These are phyloP conservation scores for Elsinoe batatas DNA, from an alignment of 2,329 filamentous ascomycete species.

Conservation along the genomic window DNA sequence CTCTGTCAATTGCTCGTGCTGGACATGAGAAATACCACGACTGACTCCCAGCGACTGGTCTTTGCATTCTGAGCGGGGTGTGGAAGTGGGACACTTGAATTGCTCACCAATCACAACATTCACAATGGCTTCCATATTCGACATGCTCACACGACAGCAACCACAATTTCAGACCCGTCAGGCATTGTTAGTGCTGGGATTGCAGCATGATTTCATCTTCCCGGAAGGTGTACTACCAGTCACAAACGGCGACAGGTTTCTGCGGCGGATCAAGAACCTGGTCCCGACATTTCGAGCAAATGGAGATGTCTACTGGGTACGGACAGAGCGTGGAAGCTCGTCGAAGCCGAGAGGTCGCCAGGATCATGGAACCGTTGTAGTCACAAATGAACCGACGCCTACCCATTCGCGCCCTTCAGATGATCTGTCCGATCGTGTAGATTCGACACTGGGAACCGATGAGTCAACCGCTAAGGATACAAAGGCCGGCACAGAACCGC, in stretches of 20 bases:
- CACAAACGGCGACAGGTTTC: slow-evolving; percentile 51
- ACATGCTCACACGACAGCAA: slow-evolving; percentile 9
- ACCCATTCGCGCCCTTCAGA: neutral
- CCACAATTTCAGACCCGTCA: slow-evolving; percentile 49
- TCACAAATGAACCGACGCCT: neutral
- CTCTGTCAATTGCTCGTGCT: neutral
- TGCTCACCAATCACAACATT: neutral
- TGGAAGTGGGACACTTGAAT: neutral
- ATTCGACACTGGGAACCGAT: slow-evolving; percentile 5
- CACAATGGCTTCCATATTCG: slow-evolving; percentile 3
- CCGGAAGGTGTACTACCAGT: slow-evolving; percentile 59
- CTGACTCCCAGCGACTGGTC: neutral
- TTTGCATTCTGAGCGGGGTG: neutral
- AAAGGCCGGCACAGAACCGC: neutral
- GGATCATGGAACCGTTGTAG: neutral
- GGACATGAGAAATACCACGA: neutral
- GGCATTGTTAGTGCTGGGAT: slow-evolving; percentile 73
- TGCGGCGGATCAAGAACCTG: slow-evolving; percentile 57
- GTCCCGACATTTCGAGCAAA: slow-evolving; percentile 62
- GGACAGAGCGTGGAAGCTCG: slow-evolving; percentile 52
- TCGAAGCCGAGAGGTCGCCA: slow-evolving; percentile 43
- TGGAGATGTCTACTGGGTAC: slow-evolving; percentile 75
- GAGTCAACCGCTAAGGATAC: neutral
- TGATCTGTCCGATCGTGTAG: slow-evolving; percentile 4
- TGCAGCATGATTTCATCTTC: slow-evolving; percentile 82